A percentile compares a stretch with the other conserved stretches of the same genome.
Conservation (phyloP, 306 rosid species). For the Phaseolus lunatus region DNA sequence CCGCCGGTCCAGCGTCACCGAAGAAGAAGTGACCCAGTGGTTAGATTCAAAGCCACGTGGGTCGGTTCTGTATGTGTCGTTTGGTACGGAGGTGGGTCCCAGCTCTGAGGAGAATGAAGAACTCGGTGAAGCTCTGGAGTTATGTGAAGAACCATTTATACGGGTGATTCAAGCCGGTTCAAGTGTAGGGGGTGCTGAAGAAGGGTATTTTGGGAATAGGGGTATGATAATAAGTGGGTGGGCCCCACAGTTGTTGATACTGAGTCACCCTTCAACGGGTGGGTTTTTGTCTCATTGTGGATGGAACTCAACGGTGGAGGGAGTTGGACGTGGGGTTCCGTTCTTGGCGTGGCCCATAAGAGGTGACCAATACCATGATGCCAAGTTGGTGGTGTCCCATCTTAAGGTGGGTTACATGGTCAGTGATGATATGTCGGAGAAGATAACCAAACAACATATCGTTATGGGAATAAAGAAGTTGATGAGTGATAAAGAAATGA, state of each 20-base stretch:
- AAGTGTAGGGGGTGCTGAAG: conserved; percentile 54
- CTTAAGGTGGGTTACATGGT: conserved; percentile 59
- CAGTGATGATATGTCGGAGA: conserved; percentile 42
- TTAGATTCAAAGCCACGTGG: conserved; percentile 60
- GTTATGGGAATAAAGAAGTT: conserved; percentile 55
- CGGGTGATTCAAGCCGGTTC: conserved; percentile 63
- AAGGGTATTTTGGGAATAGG: conserved; percentile 53
- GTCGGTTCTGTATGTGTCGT: conserved; percentile 61
- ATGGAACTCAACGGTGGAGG: conserved; percentile 78
- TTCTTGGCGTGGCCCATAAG: conserved; percentile 72
- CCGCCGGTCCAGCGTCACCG: conserved; percentile 49
- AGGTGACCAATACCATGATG: conserved; percentile 66
- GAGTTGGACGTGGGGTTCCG: conserved; percentile 69
- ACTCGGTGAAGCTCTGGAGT: conserved; percentile 58
- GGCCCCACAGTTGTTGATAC: conserved; percentile 80
- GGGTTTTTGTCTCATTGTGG: conserved; percentile 78
- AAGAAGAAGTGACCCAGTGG: conserved; percentile 66
- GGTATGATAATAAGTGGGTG: conserved; percentile 76
- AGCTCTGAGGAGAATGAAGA: conserved; percentile 47
- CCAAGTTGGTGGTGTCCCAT: conserved; percentile 56
- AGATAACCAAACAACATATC: conserved; percentile 51
- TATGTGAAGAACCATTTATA: conserved; percentile 50
- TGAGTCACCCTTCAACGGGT: conserved; percentile 76
- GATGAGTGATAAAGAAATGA: conserved; percentile 53
- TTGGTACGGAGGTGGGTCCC: conserved; percentile 68